phyloP scores from a whole-genome alignment of 441 rosid genomes.

The Manihot esculenta region DNA sequence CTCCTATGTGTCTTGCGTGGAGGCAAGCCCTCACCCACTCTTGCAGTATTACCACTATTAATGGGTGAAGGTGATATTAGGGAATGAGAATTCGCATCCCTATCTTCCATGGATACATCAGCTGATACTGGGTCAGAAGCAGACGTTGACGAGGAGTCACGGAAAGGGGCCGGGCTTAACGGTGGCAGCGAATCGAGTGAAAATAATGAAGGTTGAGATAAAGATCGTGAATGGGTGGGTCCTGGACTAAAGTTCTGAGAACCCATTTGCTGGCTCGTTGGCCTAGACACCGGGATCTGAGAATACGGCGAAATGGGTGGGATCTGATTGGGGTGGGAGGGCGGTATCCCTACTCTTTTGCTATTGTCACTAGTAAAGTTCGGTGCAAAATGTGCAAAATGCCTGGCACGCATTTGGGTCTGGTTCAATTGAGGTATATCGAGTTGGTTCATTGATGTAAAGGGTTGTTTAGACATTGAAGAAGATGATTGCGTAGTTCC shows the following conservation, averaged over 20 bases:
- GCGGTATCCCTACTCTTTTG: conserved; percentile 77
- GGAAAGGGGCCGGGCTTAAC: conserved; percentile 66
- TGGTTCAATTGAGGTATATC: conserved; percentile 60
- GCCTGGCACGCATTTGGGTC: conserved; percentile 47
- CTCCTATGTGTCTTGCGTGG: conserved; percentile 84
- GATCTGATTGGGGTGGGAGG: conserved; percentile 77
- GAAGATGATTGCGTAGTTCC: conserved; percentile 46
- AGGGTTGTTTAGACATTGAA: conserved; percentile 45
- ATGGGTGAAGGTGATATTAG: conserved; percentile 68
- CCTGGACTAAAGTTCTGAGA: conserved; percentile 47
- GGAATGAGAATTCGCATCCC: conserved; percentile 51
- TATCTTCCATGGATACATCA: conserved; percentile 69
- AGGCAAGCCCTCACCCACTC: conserved; percentile 68
- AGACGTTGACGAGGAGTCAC: conserved; percentile 39
- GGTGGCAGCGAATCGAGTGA: conserved; percentile 78
- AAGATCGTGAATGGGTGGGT: conserved; percentile 72
- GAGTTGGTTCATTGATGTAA: conserved; percentile 45
- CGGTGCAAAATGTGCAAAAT: conserved; percentile 52
- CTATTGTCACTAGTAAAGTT: conserved; percentile 38
- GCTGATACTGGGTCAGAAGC: conserved; percentile 43
- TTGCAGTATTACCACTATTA: conserved; percentile 37
- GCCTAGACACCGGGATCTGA: conserved; percentile 67
- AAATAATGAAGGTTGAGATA: conserved; percentile 84
- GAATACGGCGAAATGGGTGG: conserved; percentile 89
- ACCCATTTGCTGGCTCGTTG: conserved; percentile 49